A percentile compares a stretch with the other conserved stretches of the same genome.
Conservation (phyloP, 225 moss, liverwort and hornwort genomes). For the Rhytidiadelphus loreus region DNA sequence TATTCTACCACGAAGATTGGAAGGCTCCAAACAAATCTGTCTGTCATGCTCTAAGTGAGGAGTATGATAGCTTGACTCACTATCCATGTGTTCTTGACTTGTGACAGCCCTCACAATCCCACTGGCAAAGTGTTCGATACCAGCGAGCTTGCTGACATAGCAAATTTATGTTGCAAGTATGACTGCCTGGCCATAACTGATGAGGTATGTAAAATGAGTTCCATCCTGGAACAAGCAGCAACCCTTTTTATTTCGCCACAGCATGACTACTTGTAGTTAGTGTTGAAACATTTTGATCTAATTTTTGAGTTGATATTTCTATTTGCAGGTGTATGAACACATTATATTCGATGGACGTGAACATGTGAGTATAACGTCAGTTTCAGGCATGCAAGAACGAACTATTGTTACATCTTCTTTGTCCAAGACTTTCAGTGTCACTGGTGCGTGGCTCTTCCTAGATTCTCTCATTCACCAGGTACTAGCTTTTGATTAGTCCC, state of each 20-base stretch:
- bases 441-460: slow-evolving; percentile 32
- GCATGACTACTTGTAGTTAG: background rate
- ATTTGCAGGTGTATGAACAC: slow-evolving; percentile 80
- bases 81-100: background rate
- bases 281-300: background rate
- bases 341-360: slow-evolving; percentile 45
- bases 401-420: slow-evolving; percentile 88
- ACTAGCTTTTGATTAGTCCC: background rate
- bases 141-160: slow-evolving; percentile 63
- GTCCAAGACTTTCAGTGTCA: slow-evolving; percentile 94
- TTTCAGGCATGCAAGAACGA: slow-evolving; percentile 79
- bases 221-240: background rate
- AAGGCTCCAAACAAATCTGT: background rate
- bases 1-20: background rate
- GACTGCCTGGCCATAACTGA: slow-evolving; percentile 82
- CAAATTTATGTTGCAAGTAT: slow-evolving; percentile 63
- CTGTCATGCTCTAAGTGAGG: background rate
- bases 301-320: background rate
- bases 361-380: slow-evolving; percentile 67
- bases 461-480: background rate
- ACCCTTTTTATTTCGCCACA: background rate
- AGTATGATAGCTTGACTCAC: background rate
- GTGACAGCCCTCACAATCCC: slow-evolving; percentile 84
- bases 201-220: slow-evolving; percentile 31
- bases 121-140: slow-evolving; percentile 72